Evolutionary conservation across 2,329 filamentous ascomycete genomes (phyloP).

Genomic region (Verticillium isaacii): DNA sequence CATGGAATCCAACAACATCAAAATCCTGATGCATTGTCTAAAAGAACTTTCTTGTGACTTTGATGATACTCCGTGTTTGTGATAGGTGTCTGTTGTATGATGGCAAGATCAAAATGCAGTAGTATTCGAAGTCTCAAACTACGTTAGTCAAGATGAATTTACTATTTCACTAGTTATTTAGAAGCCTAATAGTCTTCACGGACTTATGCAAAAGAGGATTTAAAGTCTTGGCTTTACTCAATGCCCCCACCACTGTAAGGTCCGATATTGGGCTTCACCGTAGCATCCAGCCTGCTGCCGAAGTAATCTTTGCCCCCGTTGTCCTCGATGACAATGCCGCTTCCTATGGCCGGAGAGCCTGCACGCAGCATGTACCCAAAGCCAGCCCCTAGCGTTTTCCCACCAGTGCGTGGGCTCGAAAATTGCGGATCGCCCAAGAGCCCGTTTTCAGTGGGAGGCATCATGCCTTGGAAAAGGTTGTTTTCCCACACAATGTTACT

Average conservation of each 20-base stretch:
- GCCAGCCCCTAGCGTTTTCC: slow-evolving; percentile 7
- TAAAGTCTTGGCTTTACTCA: background rate
- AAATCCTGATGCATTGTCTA: too few relatives aligned
- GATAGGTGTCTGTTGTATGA: too few relatives aligned
- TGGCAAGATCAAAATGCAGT: too few relatives aligned
- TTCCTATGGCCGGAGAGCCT: slow-evolving; percentile 12
- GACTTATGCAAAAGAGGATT: background rate
- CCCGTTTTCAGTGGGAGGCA: slow-evolving; percentile 11
- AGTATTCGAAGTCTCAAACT: too few relatives aligned
- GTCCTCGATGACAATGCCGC: slow-evolving; percentile 10
- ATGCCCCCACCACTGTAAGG: slow-evolving; percentile 15
- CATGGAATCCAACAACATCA: too few relatives aligned
- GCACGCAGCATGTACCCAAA: slow-evolving; percentile 13
- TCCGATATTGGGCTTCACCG: slow-evolving; percentile 13
- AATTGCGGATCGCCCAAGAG: slow-evolving; percentile 12
- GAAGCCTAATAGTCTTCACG: too few relatives aligned
- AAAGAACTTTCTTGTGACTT: too few relatives aligned
- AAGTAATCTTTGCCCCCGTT: slow-evolving; percentile 17
- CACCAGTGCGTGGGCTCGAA: slow-evolving; percentile 7
- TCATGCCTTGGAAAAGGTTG: slow-evolving; percentile 17
- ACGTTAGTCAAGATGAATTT: too few relatives aligned
- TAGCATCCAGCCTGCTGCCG: slow-evolving; percentile 11
- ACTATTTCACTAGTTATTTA: too few relatives aligned
- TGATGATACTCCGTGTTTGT: too few relatives aligned
- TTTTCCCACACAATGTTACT: slow-evolving; percentile 13